phyloP scores from a whole-genome alignment of 805 yeast species.

The Sporopachydermia quercuum region DNA sequence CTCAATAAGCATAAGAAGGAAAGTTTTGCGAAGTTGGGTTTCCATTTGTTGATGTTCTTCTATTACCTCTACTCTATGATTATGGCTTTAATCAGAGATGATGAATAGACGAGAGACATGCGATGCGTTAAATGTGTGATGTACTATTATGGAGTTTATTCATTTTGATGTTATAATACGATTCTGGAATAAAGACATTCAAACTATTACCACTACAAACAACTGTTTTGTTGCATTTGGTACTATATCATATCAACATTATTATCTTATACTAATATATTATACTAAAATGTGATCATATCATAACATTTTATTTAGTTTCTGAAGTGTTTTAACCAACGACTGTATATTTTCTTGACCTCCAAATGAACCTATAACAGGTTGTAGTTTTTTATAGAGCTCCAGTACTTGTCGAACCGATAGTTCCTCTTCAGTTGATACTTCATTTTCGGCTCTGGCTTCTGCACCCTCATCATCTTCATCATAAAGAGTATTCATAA shows the following conservation, averaged over 20 bases:
- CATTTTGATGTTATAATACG: slow-evolving; percentile 2
- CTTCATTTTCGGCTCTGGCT: too few species aligned
- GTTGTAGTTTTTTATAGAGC: not conserved
- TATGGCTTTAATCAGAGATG: slow-evolving; percentile 75
- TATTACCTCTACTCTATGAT: slow-evolving; percentile 93
- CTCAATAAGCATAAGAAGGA: slow-evolving; percentile 87
- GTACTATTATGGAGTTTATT: not conserved
- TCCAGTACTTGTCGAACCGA: not conserved
- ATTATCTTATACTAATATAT: too few species aligned
- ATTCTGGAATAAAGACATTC: too few species aligned
- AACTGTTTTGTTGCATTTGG: too few species aligned
- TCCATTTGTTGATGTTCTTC: slow-evolving; percentile 86
- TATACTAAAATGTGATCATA: too few species aligned
- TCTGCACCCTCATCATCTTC: not conserved
- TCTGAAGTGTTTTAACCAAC: not conserved
- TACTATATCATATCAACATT: too few species aligned
- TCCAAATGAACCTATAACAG: not conserved
- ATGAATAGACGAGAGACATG: slow-evolving; percentile 10
- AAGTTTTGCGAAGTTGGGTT: slow-evolving; percentile 78
- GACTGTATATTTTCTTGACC: not conserved
- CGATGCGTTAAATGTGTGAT: not conserved
- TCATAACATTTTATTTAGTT: not conserved
- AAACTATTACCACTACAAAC: too few species aligned
- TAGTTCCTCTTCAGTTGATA: not conserved
- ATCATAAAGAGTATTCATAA: not conserved